Conservation (phyloP, 2,329 filamentous ascomycete species). For the Reticulascus tulasneorum region DNA sequence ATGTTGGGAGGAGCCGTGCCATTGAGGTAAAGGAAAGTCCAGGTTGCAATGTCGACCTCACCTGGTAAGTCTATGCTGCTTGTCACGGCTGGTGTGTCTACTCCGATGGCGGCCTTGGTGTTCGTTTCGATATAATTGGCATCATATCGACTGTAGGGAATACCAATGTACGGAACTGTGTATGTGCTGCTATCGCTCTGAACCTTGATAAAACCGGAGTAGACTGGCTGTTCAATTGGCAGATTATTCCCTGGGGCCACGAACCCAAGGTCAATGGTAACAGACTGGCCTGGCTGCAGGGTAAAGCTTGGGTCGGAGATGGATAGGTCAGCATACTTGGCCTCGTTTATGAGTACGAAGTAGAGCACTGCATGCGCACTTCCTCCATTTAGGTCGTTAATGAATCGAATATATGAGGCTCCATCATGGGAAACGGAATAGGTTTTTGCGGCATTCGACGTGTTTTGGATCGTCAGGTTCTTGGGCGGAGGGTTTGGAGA, state of each 20-base stretch:
- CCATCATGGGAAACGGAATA: conserved; percentile 5
- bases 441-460: conserved; percentile 3
- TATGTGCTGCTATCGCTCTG: not conserved
- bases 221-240: conserved; percentile 1
- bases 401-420: conserved; percentile 2
- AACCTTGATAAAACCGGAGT: conserved; percentile 8
- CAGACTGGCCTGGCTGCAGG: conserved; percentile 24
- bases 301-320: conserved; percentile 36
- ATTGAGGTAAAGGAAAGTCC: conserved; percentile 2
- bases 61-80: not conserved
- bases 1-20: too few relatives aligned
- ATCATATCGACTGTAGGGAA: conserved; percentile 1
- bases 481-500: not conserved
- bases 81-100: conserved; percentile 1
- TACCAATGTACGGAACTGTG: conserved; percentile 5
- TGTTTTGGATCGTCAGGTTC: conserved; percentile 7
- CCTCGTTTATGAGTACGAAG: conserved; percentile 3
- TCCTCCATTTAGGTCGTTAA: conserved; percentile 35
- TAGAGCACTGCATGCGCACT: conserved; percentile 41
- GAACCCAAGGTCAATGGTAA: conserved; percentile 2
- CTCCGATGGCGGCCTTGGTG: not conserved
- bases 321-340: conserved; percentile 2
- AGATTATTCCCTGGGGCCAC: not conserved
- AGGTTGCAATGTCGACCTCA: conserved; percentile 5
- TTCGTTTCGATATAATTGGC: conserved; percentile 3